Base-by-base conservation (phyloP, 805 yeast species). In the Schwanniomyces yamadae region DNA sequence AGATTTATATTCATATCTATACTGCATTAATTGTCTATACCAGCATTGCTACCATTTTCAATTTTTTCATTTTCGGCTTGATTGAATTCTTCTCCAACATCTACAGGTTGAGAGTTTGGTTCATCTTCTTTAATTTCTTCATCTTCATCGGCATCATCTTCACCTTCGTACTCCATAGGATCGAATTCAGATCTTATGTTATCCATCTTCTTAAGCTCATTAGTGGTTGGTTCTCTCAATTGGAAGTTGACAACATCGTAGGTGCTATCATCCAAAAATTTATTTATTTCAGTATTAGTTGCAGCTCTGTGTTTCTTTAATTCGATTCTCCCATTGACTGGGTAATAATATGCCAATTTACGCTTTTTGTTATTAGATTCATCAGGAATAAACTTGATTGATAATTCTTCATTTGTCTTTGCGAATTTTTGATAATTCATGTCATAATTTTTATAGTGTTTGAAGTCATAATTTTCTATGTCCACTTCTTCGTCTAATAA, bases 281-380 rank as follows among this genome's bases (percentile, higher is more conserved):
- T 74, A 45, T 74, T 75, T 45, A 78, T 63, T 36, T 69, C 72
- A n/a, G 63, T 50, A 46, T 68, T 74, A 31, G 78, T 70, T 24
- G 78, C 82, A 10, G 88, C 78, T 60, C 96, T 79, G 57, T 95
- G 80, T 56, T 91, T 83, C 66, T 85, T 88, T 55, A 93, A 77
- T 46, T 83, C 93, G 28, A 87, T 73, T 48, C 82, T 80, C 23
- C 90, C 88, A 10, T 75, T 67, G 12, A 91, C 66, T 6, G 97
- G 96, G 40, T 84, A 78, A 56, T 84, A 93, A 49, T 73, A 76
- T 3, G 88, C 95, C 6, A 77, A 69, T 17, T 68, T 63, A 21
- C 76, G 61, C 31, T 74, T 75, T 17, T 71, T 71, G 12, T 20
- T 24, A 31, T 63, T 67, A 17, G 45, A 10, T 19, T 30, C 42